Base-by-base conservation (phyloP, 2,329 filamentous ascomycete genomes). In the Colletotrichum zoysiae region DNA sequence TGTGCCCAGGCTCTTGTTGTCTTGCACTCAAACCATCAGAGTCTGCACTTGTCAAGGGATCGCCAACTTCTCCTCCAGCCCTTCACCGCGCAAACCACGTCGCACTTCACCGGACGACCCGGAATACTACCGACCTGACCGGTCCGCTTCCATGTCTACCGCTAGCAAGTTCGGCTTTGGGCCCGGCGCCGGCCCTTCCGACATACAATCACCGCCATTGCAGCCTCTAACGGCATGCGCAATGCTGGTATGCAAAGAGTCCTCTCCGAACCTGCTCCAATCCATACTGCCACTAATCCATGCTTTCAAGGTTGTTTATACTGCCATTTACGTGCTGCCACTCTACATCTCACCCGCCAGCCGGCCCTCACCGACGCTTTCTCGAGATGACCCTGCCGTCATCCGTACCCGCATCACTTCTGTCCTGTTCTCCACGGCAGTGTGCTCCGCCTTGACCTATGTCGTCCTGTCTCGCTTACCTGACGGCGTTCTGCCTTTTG, bases 301-400 rank as follows among this genome's bases (percentile, higher is more conserved):
- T 53, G 79, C 16, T 11, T 23, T 5, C 71, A 93, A 58, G 93
- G 83, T 95, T 74, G 82, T 91, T 73, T 97, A 97, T 82, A 97
- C 94, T n/a, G 81, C 95, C 76, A 83, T 94, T 84, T 99, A 98
- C 83, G 93, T 99, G 77, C 84, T 93, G 4, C 95, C 96, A 33
- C 94, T 98, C 82, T 98, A 99, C 85, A 86, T 95, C 74, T 96
- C 92, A 26, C 82, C 90, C 5, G 87, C 90, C 26, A 97, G 95
- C 6, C 90, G 95, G 64, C 95, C 95, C 8, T 96, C 94, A 9
- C 88, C 90, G 35, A 89, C 87, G 66, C 88, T 97, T 38, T 93
- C 93, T 73, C 91, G 96, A 78, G 95, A 98, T 88, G 92, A 94
- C 38, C 94, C 95, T 12, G 92, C 92, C 14, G 94, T 97, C 62